Evolutionary conservation across 73 alveolate species (phyloP).

Genomic region (Stentor coeruleus): DNA sequence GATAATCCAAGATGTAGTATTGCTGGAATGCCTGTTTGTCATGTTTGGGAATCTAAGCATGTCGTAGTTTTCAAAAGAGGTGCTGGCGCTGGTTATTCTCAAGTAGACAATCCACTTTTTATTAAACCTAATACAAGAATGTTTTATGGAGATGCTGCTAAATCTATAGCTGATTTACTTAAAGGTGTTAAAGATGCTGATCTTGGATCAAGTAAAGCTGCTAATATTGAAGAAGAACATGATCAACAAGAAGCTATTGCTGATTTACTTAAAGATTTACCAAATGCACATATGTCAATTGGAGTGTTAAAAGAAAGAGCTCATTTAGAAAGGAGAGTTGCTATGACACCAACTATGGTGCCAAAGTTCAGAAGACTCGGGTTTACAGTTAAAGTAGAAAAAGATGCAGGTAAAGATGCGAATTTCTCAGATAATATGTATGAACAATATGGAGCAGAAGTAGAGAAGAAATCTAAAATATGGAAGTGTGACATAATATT

Average conservation of each 20-base stretch:
- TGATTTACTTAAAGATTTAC: background rate
- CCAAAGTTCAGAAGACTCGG: constrained; percentile 19
- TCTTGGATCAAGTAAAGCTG: background rate
- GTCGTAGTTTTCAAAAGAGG: constrained; percentile 42
- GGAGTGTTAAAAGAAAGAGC: constrained; percentile 35
- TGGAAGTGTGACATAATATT: constrained; percentile 30
- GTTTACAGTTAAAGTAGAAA: constrained; percentile 36
- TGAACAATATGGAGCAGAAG: constrained; percentile 41
- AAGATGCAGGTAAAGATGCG: constrained; percentile 52
- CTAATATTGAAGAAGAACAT: background rate
- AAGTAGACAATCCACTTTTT: constrained; percentile 53
- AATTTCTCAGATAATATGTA: constrained; percentile 45
- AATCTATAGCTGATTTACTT: constrained; percentile 38
- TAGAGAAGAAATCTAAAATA: constrained; percentile 5
- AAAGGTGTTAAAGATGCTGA: too few species aligned
- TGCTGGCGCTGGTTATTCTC: constrained; percentile 59
- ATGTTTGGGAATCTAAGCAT: constrained; percentile 53
- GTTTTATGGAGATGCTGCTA: constrained; percentile 45
- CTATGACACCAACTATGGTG: constrained; percentile 32
- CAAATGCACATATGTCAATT: constrained; percentile 22
- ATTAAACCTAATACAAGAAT: constrained; percentile 36
- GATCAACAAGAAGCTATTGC: background rate
- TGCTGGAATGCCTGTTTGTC: constrained; percentile 67
- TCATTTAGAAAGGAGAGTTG: constrained; percentile 32
- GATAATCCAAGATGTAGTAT: constrained; percentile 46